Evolutionary conservation across 2,329 filamentous ascomycete species (phyloP), one percentile per base, ranked within the genome.

Genomic region (Purpureocillium takamizusanense): DNA sequence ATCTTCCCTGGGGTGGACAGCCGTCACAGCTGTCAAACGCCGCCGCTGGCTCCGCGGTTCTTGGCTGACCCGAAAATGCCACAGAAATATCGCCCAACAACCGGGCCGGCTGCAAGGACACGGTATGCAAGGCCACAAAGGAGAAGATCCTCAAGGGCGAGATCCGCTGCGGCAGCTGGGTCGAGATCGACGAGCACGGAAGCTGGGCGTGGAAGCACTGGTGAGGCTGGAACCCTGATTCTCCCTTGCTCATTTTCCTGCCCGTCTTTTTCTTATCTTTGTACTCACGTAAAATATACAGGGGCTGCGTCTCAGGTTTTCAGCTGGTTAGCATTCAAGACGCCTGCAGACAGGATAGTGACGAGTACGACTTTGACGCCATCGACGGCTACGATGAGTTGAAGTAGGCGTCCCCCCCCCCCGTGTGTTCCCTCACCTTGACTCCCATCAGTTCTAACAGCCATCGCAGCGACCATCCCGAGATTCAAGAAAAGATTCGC

Each of bases 271-370:
- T n/a, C n/a, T n/a, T n/a, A n/a, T n/a, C n/a, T n/a, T n/a, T n/a
- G n/a, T n/a, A n/a, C n/a, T n/a, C n/a, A n/a, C n/a, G n/a, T n/a
- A n/a, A n/a, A n/a, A n/a, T n/a, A n/a, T n/a, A 31, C 36, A 94
- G 89, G 89, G 89, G 90, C 23, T 97, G 90, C 51, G 77, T 89
- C 28, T 94, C 87, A 13, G 88, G 88, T 16, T 69, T 72, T 39
- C 77, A 86, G 52, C 65, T 95, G 42, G 53, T 66, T 40, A 81
- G 85, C 46, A 61, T 88, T 35, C 74, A 80, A 42, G 69, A 79
- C 6, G 58, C 66, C 7, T 70, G 79, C 44, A 65, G 63, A 15
- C 47, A 63, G 28, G 61, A 59, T 10, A 61, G 63, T n/a, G 67
- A 62, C 23, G 60, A 61, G 2, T 72, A 66, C 39, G 73, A 88